Evolutionary conservation across 805 yeast genomes (phyloP), one percentile per base, ranked within the genome.

Genomic region (Wilhelminamyces savonicus): DNA sequence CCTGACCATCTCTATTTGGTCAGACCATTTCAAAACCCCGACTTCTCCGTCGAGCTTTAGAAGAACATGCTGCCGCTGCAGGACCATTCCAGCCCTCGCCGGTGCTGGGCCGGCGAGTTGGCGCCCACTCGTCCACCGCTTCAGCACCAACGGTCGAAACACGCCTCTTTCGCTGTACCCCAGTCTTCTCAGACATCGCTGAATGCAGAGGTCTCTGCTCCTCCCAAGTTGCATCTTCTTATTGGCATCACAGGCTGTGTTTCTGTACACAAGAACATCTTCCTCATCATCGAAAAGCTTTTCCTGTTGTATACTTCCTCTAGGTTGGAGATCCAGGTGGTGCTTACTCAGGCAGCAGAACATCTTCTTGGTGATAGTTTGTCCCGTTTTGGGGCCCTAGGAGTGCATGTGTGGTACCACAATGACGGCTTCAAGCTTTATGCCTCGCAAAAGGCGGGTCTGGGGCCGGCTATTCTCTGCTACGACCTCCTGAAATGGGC

Each of bases 181-280:
- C n/a, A n/a, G n/a, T n/a, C n/a, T n/a, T n/a, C n/a, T n/a, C n/a
- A n/a, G n/a, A n/a, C n/a, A n/a, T n/a, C n/a, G n/a, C n/a, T n/a
- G n/a, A n/a, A n/a, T n/a, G n/a, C n/a, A n/a, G n/a, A n/a, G n/a
- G n/a, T n/a, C n/a, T n/a, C n/a, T n/a, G n/a, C n/a, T n/a, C n/a
- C n/a, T n/a, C n/a, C n/a, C n/a, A n/a, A n/a, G n/a, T 24, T 41
- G 14, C 55, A 50, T 31, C 34, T 50, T n/a, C 32, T 50, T 15
- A 47, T 50, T 26, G 55, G 52, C 13, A 40, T 50, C 11, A 45
- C 55, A 2, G 55, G 55, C 2, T 50, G 54, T 25, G 41, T 48
- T 17, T 40, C 53, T 4, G 34, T 40, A 13, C 44, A 37, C 23
- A 40, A 48, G 19, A 48, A 47, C 28, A 32, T 50, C 13, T 45